Percentiles rank a stretch among this genome's conserved stretches.
Evolutionary conservation across 176 grass and related monocot genomes (phyloP).

Genomic region (Triticum turgidum): DNA sequence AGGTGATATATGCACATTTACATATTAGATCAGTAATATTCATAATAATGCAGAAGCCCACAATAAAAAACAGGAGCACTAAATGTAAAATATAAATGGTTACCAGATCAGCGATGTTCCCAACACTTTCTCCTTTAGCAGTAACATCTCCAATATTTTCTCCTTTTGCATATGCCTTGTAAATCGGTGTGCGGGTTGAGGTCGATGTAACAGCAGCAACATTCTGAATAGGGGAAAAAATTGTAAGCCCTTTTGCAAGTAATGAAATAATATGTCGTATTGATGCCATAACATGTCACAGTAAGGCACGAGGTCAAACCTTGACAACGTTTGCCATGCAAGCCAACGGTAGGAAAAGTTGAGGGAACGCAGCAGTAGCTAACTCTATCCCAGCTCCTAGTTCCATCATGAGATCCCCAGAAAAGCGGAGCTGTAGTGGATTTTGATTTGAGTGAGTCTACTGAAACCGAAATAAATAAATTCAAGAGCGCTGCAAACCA

Average conservation of each 20-base stretch:
- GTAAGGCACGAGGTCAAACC: slow-evolving; percentile 41
- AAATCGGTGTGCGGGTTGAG: slow-evolving; percentile 78
- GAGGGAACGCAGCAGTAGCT: slow-evolving; percentile 78
- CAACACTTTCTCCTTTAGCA: slow-evolving; percentile 93
- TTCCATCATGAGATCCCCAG: slow-evolving; percentile 86
- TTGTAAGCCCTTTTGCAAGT: slow-evolving; percentile 18
- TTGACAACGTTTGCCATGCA: slow-evolving; percentile 95
- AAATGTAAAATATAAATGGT: slow-evolving; percentile 9
- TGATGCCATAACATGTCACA: background rate
- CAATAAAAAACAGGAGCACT: background rate
- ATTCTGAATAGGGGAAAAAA: slow-evolving; percentile 46
- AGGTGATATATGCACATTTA: background rate
- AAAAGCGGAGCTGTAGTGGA: slow-evolving; percentile 74
- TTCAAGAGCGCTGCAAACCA: background rate
- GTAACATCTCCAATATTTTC: slow-evolving; percentile 90
- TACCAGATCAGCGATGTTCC: slow-evolving; percentile 86
- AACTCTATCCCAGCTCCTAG: slow-evolving; percentile 87
- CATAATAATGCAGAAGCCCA: background rate
- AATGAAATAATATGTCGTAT: background rate
- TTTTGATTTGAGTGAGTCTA: slow-evolving; percentile 31
- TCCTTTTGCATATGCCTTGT: slow-evolving; percentile 87
- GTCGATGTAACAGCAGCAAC: slow-evolving; percentile 92
- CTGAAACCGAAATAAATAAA: background rate
- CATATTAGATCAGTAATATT: background rate
- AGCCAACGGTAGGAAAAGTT: slow-evolving; percentile 90